Evolutionary conservation across 2,329 filamentous ascomycete genomes (phyloP).

Genomic region (Aspergillus sp.): DNA sequence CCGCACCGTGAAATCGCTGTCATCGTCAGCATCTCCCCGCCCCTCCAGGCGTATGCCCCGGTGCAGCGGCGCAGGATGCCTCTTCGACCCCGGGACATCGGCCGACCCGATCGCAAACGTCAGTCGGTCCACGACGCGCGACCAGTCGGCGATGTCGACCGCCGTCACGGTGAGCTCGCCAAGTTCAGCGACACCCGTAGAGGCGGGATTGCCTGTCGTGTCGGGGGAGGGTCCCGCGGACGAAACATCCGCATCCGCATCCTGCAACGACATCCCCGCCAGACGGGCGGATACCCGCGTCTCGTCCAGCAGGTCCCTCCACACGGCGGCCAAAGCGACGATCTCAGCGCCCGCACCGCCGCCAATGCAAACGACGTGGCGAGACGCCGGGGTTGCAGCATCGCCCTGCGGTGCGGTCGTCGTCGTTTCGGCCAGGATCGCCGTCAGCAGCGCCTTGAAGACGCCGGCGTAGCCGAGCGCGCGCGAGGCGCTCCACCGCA

Average conservation of each 20-base stretch:
- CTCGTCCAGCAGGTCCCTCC: conserved; percentile 37
- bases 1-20: conserved; percentile 25
- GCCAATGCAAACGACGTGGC: conserved; percentile 57
- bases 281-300: conserved; percentile 5
- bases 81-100: conserved; percentile 26
- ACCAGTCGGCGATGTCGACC: conserved; percentile 84
- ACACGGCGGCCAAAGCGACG: conserved; percentile 58
- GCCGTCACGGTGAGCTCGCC: conserved; percentile 54
- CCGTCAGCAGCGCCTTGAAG: conserved; percentile 41
- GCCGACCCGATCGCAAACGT: conserved; percentile 51
- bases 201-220: not conserved
- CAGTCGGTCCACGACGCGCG: conserved; percentile 59
- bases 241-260: not conserved
- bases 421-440: conserved; percentile 13
- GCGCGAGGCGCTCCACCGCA: conserved; percentile 85
- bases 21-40: conserved; percentile 5
- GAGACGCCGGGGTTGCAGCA: not conserved
- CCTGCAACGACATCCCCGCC: not conserved
- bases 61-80: conserved; percentile 26
- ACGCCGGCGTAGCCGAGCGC: conserved; percentile 77
- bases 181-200: not conserved
- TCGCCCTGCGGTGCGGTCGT: too few relatives aligned
- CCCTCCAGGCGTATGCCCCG: conserved; percentile 10
- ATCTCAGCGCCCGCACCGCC: conserved; percentile 68
- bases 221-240: too few relatives aligned